Evolutionary conservation across 2,329 filamentous ascomycete species (phyloP), one percentile per base, ranked within the genome.

Genomic region (Paracoccidioides lutzii): DNA sequence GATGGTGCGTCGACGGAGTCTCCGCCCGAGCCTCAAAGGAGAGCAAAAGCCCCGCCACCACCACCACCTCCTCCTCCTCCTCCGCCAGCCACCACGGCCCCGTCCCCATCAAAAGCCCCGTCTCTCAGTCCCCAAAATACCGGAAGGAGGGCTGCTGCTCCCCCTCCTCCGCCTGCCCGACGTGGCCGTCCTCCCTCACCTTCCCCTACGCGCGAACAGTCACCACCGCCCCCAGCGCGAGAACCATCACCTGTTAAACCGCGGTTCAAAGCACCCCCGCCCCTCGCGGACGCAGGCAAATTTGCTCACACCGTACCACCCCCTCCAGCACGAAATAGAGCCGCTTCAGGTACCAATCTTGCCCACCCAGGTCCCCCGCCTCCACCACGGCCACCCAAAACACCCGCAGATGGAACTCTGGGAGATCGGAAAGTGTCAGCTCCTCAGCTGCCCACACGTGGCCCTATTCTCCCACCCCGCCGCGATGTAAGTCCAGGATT

Each of bases 201-300:
- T 8, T 61, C 64, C 3, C 61, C 64, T 42, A 58, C 61, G 22
- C 60, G 63, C 71, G 83, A 70, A 70, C 85, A 76, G 75, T 79
- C 69, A 69, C 76, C 68, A 75, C 71, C 75, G 14, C 73, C 74
- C 41, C 81, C 87, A n/a, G 80, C 85, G 35, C 78, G 83, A 65
- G 85, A 88, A 58, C 81, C 85, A 12, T 83, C 84, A 12, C 87
- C 88, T 10, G 81, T 84, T 28, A 80, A 84, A 53, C 81, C 82
- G 7, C 80, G 78, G 63, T 97, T 95, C 74, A 80, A 83, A 61
- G 91, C 88, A 7, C 93, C 93, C 48, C 93, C 93, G 38, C 88
- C 91, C 2, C 73, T 97, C 58, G 82, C 88, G 55, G 90, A 95
- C 69, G 93, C 93, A 57, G 93, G 93, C 41, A 95, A 88, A 71